Evolutionary conservation across 805 yeast genomes (phyloP).

Genomic region (Maudiozyma serrabonitensis): DNA sequence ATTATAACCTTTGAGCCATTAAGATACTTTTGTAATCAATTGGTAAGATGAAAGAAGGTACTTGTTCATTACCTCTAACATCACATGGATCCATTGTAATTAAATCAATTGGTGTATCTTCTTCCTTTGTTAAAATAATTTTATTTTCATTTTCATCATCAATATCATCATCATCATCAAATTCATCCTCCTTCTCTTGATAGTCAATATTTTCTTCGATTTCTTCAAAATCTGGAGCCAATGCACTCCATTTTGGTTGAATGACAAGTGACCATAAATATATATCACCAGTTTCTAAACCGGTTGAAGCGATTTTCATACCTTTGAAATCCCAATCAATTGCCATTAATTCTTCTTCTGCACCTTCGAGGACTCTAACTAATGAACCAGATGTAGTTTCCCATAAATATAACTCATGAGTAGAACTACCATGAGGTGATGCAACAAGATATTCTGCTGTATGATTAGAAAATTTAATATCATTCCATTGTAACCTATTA

Average conservation of each 20-base stretch:
- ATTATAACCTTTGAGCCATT: slow-evolving; percentile 9
- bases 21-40: slow-evolving; percentile 29
- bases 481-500: slow-evolving; percentile 80
- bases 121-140: slow-evolving; percentile 37
- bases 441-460: slow-evolving; percentile 81
- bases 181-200: slow-evolving; percentile 83
- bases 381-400: slow-evolving; percentile 83
- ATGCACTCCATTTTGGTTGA: slow-evolving; percentile 92
- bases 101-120: slow-evolving; percentile 56
- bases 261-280: slow-evolving; percentile 74
- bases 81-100: slow-evolving; percentile 51
- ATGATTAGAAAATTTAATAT: slow-evolving; percentile 61
- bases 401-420: slow-evolving; percentile 89
- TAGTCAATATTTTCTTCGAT: slow-evolving; percentile 86
- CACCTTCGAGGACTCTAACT: slow-evolving; percentile 81
- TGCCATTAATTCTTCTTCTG: slow-evolving; percentile 72
- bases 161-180: slow-evolving; percentile 37
- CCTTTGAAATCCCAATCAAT: slow-evolving; percentile 77
- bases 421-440: slow-evolving; percentile 68
- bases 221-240: slow-evolving; percentile 94
- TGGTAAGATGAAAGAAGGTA: slow-evolving; percentile 52
- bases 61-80: slow-evolving; percentile 60
- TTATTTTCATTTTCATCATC: neutral
- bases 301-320: slow-evolving; percentile 73
- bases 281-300: slow-evolving; percentile 73